Evolutionary conservation across 768 basidiomycete species (phyloP).

Genomic region (Leccinum ochraceum): DNA sequence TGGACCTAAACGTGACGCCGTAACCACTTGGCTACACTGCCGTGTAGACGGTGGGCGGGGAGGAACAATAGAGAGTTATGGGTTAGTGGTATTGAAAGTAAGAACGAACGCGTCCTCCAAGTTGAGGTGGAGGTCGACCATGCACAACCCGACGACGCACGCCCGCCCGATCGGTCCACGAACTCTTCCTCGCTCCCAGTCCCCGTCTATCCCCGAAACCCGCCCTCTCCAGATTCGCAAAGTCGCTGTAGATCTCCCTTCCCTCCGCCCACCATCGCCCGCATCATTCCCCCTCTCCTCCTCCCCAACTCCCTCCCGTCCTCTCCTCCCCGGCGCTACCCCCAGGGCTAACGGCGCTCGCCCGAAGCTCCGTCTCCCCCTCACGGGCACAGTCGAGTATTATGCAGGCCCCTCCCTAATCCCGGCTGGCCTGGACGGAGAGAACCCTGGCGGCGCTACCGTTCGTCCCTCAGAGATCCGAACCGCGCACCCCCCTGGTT

Average conservation of each 20-base stretch:
- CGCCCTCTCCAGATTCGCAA: constrained; percentile 46
- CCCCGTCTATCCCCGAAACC: constrained; percentile 40
- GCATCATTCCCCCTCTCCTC: constrained; percentile 30
- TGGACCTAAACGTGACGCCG: constrained; percentile 57
- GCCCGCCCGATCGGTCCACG: constrained; percentile 56
- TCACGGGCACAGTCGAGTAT: constrained; percentile 30
- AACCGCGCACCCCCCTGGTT: constrained; percentile 32
- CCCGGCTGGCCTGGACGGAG: constrained; percentile 35
- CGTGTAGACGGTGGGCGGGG: not conserved
- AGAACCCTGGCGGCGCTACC: constrained; percentile 43
- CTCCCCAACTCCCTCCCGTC: constrained; percentile 34
- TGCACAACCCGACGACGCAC: constrained; percentile 26
- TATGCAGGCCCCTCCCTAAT: constrained; percentile 34
- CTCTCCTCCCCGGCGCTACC: constrained; percentile 33
- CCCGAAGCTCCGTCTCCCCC: constrained; percentile 39
- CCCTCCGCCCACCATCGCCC: constrained; percentile 32
- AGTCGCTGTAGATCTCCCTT: constrained; percentile 26
- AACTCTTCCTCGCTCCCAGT: constrained; percentile 42
- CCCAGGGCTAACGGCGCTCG: constrained; percentile 27
- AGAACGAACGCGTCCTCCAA: constrained; percentile 8
- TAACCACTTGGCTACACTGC: constrained; percentile 63
- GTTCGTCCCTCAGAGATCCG: constrained; percentile 41
- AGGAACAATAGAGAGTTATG: not conserved
- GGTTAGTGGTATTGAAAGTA: not conserved
- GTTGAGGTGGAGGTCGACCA: constrained; percentile 19